Evolutionary conservation across 2,329 filamentous ascomycete species (phyloP).

Genomic region (Cercospora sp.): DNA sequence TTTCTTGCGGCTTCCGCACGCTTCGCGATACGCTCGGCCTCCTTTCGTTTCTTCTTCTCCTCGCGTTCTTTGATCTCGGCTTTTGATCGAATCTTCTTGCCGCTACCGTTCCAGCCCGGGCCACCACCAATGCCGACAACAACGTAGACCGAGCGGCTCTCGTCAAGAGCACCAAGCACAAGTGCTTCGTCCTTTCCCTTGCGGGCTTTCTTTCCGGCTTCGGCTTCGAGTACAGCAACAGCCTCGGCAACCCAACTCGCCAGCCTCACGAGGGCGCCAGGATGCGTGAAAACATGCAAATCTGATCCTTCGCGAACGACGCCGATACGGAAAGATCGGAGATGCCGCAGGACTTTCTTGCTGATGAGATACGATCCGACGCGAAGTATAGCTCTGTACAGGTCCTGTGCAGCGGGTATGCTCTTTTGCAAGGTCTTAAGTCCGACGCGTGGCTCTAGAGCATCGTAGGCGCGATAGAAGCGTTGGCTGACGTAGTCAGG

Average conservation of each 20-base stretch:
- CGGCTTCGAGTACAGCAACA: conserved; percentile 82
- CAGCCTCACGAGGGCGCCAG: conserved; percentile 87
- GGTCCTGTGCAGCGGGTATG: conserved; percentile 79
- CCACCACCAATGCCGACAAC: conserved; percentile 92
- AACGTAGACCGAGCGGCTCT: conserved; percentile 81
- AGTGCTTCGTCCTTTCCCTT: conserved; percentile 65
- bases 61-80: conserved; percentile 57
- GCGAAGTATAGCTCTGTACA: conserved; percentile 89
- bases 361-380: conserved; percentile 88
- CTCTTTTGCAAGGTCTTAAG: conserved; percentile 75
- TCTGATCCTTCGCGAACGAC: conserved; percentile 95
- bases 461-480: conserved; percentile 62
- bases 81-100: conserved; percentile 53
- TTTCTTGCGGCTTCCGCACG: conserved; percentile 59
- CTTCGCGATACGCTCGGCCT: conserved; percentile 50
- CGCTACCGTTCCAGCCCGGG: conserved; percentile 63
- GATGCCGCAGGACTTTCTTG: conserved; percentile 89
- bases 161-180: conserved; percentile 86
- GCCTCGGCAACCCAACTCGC: conserved; percentile 94
- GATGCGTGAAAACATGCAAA: conserved; percentile 86
- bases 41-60: conserved; percentile 61
- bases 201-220: conserved; percentile 67
- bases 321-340: conserved; percentile 90
- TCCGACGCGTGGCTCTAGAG: conserved; percentile 54
- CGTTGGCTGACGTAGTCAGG: conserved; percentile 53